Conservation (phyloP, 345 rosid genomes). For the Durio zibethinus region DNA sequence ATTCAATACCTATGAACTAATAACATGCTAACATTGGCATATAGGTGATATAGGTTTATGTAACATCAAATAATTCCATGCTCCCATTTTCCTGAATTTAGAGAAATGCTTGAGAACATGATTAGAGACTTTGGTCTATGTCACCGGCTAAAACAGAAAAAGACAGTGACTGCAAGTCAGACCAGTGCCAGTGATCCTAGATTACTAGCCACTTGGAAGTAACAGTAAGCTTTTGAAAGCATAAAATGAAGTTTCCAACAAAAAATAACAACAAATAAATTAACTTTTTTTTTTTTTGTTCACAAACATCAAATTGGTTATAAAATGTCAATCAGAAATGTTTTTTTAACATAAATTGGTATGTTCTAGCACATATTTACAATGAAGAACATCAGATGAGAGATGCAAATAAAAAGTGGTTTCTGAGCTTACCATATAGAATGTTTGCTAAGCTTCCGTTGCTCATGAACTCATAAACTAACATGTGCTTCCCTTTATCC, state of each 20-base stretch:
- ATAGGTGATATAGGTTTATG: not conserved
- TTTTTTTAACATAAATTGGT: not conserved
- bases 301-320: not conserved
- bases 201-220: not conserved
- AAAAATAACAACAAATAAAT: not conserved
- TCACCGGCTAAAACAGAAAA: not conserved
- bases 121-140: not conserved
- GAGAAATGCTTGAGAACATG: not conserved
- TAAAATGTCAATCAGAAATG: not conserved
- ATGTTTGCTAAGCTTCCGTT: conserved; percentile 85
- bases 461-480: conserved; percentile 95
- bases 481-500: conserved; percentile 75
- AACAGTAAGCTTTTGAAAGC: not conserved
- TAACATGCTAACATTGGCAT: not conserved
- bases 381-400: not conserved
- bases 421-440: conserved; percentile 60
- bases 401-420: not conserved
- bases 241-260: not conserved
- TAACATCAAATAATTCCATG: not conserved
- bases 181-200: not conserved
- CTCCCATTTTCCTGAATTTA: not conserved
- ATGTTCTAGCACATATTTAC: not conserved
- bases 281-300: not conserved
- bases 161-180: not conserved
- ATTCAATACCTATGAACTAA: not conserved